phyloP scores from a whole-genome alignment of 441 rosid genomes.

The Eruca vesicaria region DNA sequence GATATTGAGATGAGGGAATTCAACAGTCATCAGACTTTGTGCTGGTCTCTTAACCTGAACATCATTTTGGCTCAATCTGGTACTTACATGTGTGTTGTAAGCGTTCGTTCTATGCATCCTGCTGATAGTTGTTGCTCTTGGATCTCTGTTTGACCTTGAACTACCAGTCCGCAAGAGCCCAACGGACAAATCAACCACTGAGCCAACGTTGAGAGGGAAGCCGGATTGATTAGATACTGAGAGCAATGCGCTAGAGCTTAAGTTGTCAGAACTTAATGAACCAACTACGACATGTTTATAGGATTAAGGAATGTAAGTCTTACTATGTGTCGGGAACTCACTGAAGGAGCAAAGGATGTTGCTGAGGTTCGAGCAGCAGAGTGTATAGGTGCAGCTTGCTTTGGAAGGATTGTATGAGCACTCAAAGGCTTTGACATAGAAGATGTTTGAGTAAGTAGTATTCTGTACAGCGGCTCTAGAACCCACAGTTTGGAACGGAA shows the following conservation, averaged over 20 bases:
- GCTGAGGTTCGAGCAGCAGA: too few species aligned
- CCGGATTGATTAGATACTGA: too few species aligned
- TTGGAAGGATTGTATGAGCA: too few species aligned
- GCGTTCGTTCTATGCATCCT: conserved; percentile 12
- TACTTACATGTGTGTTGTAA: conserved; percentile 10
- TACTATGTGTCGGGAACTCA: too few species aligned
- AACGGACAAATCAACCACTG: conserved; percentile 32
- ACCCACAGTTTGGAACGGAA: conserved; percentile 21
- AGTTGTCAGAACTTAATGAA: conserved; percentile 39
- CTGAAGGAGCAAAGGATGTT: too few species aligned
- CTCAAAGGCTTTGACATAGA: conserved; percentile 78
- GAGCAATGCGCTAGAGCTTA: conserved; percentile 44
- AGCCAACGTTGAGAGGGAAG: conserved; percentile 45
- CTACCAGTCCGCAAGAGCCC: conserved; percentile 60
- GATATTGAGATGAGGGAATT: conserved; percentile 91
- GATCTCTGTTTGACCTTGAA: conserved; percentile 17
- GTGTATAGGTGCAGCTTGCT: too few species aligned
- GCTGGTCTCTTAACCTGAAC: conserved; percentile 28
- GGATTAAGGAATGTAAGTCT: too few species aligned
- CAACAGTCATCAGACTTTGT: conserved; percentile 60
- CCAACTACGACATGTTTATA: conserved; percentile 76
- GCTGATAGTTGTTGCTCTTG: neutral
- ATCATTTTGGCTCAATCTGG: neutral
- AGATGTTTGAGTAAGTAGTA: conserved; percentile 32
- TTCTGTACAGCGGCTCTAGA: too few species aligned